Evolutionary conservation across 2,329 filamentous ascomycete genomes (phyloP).

Genomic region (Curvularia hawaiiensis): DNA sequence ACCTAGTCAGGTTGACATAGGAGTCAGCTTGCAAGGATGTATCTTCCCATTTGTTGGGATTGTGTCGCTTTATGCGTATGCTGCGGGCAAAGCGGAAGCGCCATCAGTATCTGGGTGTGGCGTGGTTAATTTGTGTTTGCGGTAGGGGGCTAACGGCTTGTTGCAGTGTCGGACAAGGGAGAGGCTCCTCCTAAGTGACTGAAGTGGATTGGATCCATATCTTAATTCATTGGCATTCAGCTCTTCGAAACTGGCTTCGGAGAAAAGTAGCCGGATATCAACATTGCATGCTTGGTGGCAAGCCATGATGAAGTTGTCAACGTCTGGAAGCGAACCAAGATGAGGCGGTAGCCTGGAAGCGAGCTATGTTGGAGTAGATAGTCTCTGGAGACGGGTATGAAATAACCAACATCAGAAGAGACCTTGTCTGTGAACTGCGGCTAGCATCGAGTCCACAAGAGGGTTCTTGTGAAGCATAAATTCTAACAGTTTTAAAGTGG

Average conservation of each 20-base stretch:
- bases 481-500: not conserved
- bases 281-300: not conserved
- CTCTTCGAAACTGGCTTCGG: not conserved
- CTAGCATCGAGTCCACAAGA: not conserved
- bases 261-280: no score
- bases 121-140: not conserved
- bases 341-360: no score
- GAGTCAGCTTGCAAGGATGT: no score
- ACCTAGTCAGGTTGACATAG: no score
- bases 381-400: no score
- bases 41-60: no score
- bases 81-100: no score
- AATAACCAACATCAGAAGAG: not conserved
- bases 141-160: no score
- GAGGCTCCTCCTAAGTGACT: not conserved
- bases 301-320: not conserved
- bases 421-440: not conserved
- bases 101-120: not conserved
- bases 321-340: not conserved
- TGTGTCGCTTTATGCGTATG: no score
- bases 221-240: not conserved
- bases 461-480: not conserved
- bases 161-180: not conserved
- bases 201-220: no score
- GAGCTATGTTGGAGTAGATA: no score